Evolutionary conservation across 257 asterid species (phyloP).

Genomic region (Solanum medicagineum): DNA sequence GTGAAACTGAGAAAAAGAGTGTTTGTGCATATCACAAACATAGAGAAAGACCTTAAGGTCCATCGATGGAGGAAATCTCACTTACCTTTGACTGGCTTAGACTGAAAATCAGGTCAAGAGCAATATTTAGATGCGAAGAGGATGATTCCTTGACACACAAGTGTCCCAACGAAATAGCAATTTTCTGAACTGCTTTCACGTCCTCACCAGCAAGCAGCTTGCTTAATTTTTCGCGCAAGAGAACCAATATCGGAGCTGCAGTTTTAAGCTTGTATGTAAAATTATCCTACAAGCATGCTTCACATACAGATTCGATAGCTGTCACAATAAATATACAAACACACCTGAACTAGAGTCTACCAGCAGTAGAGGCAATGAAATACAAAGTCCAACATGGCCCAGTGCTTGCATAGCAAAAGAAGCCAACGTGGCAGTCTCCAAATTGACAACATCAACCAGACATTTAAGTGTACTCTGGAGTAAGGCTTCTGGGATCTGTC

Average conservation of each 20-base stretch:
- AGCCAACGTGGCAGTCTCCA: conserved; percentile 67
- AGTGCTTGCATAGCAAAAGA: conserved; percentile 85
- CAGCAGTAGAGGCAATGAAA: conserved; percentile 59
- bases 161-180: conserved; percentile 84
- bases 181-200: conserved; percentile 73
- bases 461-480: conserved; percentile 68
- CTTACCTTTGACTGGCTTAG: conserved; percentile 84
- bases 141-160: conserved; percentile 70
- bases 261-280: not conserved
- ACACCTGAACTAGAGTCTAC: conserved; percentile 58
- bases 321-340: conserved; percentile 5
- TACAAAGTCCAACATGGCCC: conserved; percentile 88
- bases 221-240: conserved; percentile 45
- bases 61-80: not conserved
- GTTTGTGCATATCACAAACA: not conserved
- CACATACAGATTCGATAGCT: not conserved
- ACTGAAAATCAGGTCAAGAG: conserved; percentile 82
- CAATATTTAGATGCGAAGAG: conserved; percentile 43
- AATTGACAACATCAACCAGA: conserved; percentile 57
- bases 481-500: conserved; percentile 61
- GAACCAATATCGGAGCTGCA: conserved; percentile 58
- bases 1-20: not conserved
- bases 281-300: not conserved
- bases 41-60: not conserved
- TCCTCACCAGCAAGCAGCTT: conserved; percentile 84